Base-by-base conservation (phyloP, 1,284 basidiomycete species). In the Leccinum cinnamomeum region DNA sequence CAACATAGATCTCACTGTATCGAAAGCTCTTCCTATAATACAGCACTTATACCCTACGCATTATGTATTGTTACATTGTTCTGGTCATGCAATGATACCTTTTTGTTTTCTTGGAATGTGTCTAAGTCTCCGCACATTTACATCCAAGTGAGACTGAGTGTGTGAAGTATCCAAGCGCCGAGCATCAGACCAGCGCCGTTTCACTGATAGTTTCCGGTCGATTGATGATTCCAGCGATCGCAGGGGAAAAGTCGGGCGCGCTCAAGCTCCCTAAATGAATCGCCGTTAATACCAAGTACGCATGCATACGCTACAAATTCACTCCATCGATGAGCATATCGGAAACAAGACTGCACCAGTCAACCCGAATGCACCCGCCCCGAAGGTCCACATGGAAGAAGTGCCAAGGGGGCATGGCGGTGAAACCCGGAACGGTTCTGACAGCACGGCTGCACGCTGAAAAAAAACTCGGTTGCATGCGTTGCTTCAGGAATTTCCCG, bases 1-100 rank as follows among this genome's bases (percentile, higher is more conserved):
- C 58, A 50, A 55, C 41, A 39, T 72, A 64, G 68, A 71, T 56
- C 20, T 39, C n/a, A 60, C 18, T 70, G 65, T 74, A 71, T 69
- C 60, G 33, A 67, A 65, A 63, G 56, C 28, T 7, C 8, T 50
- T 56, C 16, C 16, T 64, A 61, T 72, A 69, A 60, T 62, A n/a
- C 30, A 55, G 44, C 48, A 70, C 28, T 18, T 61, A 66, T 74
- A 71, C 69, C 65, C 69, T 56, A 62, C 55, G 23, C 69, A 71
- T 46, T 28, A 3, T 71, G 69, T 71, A 71, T 62, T 62, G 70
- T 62, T 35, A 66, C 41, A 64, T 48, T 48, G 18, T 23, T 28
- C 57, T 57, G 4, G 18, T 39, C 28, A 58, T 54, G 51, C 39
- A 51, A 56, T 28, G 48, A 62, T 53, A 44, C 62, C 20, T 44